phyloP scores from a whole-genome alignment of 2,329 filamentous ascomycete species.

The Phyllosticta capitalensis region DNA sequence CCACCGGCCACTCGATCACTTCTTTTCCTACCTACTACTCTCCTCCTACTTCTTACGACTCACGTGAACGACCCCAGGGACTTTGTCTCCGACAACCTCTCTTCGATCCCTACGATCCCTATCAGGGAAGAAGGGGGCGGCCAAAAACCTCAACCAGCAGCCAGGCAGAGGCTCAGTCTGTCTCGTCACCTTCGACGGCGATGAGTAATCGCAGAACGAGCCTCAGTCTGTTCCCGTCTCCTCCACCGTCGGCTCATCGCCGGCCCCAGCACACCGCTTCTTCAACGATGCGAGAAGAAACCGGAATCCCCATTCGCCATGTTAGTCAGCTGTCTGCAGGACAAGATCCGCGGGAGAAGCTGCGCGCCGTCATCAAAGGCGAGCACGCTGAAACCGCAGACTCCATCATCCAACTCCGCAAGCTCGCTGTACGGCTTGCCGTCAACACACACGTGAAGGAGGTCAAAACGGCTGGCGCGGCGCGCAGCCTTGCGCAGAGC shows the following conservation, averaged over 20 bases:
- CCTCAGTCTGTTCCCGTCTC: constrained; percentile 6
- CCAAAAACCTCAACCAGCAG: neutral
- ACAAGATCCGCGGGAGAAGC: constrained; percentile 25
- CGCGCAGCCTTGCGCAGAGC: constrained; percentile 22
- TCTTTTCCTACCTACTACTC: neutral
- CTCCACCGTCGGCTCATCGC: neutral
- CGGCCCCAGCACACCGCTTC: constrained; percentile 10
- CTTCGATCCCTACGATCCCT: neutral
- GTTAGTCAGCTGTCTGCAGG: constrained; percentile 23
- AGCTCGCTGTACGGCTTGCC: constrained; percentile 29
- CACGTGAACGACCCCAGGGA: neutral
- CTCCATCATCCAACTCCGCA: constrained; percentile 25
- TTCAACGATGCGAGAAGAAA: constrained; percentile 2
- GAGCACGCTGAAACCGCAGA: constrained; percentile 26
- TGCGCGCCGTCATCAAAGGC: constrained; percentile 22
- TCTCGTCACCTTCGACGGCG: neutral
- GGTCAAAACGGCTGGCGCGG: constrained; percentile 26
- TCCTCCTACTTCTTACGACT: neutral
- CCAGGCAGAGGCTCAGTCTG: too few relatives aligned
- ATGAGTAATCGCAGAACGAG: neutral
- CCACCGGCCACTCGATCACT: neutral
- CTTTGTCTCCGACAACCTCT: neutral
- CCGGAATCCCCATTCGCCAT: constrained; percentile 1
- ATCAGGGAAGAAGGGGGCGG: neutral
- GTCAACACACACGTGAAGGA: constrained; percentile 32